A percentile compares a stretch with the other conserved stretches of the same genome.
These are phyloP conservation scores for Rhodotorula sp. DNA, from an alignment of 1,284 basidiomycete genomes.

Conservation along the genomic window DNA sequence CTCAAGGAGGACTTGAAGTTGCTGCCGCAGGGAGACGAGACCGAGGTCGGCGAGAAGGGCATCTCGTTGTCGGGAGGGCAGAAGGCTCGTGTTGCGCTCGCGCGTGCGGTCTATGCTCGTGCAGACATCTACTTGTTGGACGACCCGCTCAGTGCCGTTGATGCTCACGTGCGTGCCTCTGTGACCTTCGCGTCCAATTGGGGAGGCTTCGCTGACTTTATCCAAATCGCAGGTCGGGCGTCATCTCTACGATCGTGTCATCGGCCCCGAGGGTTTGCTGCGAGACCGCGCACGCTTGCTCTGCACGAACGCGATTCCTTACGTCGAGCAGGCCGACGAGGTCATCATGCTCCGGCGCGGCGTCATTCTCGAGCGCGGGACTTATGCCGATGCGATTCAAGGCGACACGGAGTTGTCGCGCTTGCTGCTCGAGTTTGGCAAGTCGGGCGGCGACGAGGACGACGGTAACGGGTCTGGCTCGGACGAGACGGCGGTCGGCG, in stretches of 20 bases:
- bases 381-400: slow-evolving; percentile 57
- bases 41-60: slow-evolving; percentile 77
- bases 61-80: slow-evolving; percentile 54
- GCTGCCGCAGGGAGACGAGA: slow-evolving; percentile 66
- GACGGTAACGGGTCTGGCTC: slow-evolving; percentile 26
- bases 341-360: slow-evolving; percentile 78
- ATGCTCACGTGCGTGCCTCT: slow-evolving; percentile 64
- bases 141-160: slow-evolving; percentile 59
- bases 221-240: slow-evolving; percentile 34
- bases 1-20: slow-evolving; percentile 74
- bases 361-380: slow-evolving; percentile 68
- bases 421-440: slow-evolving; percentile 62
- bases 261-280: slow-evolving; percentile 83
- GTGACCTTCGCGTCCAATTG: no score
- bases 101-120: slow-evolving; percentile 72
- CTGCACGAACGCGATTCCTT: slow-evolving; percentile 86
- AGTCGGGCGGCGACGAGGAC: slow-evolving; percentile 46
- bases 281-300: slow-evolving; percentile 80
- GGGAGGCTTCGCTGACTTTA: not conserved
- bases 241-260: slow-evolving; percentile 69
- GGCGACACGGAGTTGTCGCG: slow-evolving; percentile 69
- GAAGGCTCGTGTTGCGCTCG: slow-evolving; percentile 77
- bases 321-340: slow-evolving; percentile 74
- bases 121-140: slow-evolving; percentile 65
- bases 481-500: slow-evolving; percentile 52